Base-by-base conservation (phyloP, 805 yeast genomes). In the Lipomyces yamadae region DNA sequence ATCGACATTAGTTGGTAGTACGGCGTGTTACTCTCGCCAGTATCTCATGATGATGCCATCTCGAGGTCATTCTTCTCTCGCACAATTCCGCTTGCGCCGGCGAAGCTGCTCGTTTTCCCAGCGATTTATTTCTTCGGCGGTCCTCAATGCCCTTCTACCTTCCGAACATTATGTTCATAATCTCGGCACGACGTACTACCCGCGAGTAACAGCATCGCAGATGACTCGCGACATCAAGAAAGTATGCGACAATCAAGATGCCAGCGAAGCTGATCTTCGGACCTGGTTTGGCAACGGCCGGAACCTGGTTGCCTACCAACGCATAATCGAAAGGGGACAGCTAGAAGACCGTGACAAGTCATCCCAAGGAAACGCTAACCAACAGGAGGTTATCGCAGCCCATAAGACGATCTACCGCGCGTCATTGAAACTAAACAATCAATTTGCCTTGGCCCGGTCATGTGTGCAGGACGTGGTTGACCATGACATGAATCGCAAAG, bases 321-420 rank as follows among this genome's bases (percentile, higher is more conserved):
- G 70, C 42, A 42, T 67, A 10, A 29, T 67, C 13, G 66, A 64
- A 52, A 61, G 70, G 13, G 65, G 62, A n/a, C 24, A 35, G 15
- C 15, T 24, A 7, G 70, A 65, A 48, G 69, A 66, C 8, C 33
- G 39, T 11, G 24, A 10, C n/a, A n/a, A n/a, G 30, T 7, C 32
- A 29, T 33, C 24, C 4, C 8, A 29, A 45, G 50, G 42, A 24
- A 8, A 6, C 32, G 45, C 30, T 45, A 15, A 8, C 3, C 13
- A 55, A 48, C 39, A 18, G 32, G 18, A 32, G 53, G 57, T 7
- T 58, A 37, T 50, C 35, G 55, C 11, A 52, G 55, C 34, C 34
- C 34, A 29, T 13, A 54, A 55, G 29, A 24, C 56, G 15, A 32
- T 30, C 30, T 24, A 13, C 15, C 18, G 24, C 3, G 58, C 54